Conservation (phyloP, 148 eudicot genomes). For the Vaccinium darrowii region DNA sequence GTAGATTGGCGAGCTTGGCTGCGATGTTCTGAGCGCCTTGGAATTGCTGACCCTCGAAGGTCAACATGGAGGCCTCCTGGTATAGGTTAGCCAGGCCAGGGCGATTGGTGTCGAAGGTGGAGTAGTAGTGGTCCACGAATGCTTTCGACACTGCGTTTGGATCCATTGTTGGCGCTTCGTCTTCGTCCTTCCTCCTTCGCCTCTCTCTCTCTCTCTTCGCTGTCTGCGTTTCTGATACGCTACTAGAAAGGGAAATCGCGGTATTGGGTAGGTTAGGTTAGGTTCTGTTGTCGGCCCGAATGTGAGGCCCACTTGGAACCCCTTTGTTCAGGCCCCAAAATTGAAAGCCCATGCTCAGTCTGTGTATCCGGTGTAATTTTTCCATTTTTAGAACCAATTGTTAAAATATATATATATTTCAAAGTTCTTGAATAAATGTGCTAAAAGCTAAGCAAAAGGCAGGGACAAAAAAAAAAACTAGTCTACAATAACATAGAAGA, state of each 20-base stretch:
- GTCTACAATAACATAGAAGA: too few relatives aligned
- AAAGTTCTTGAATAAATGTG: too few relatives aligned
- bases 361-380: too few relatives aligned
- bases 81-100: slow-evolving; percentile 44
- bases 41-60: slow-evolving; percentile 61
- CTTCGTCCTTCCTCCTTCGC: background rate
- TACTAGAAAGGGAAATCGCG: background rate
- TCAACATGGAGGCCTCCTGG: slow-evolving; percentile 56
- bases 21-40: slow-evolving; percentile 52
- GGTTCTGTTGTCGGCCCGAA: background rate
- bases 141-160: slow-evolving; percentile 48
- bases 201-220: background rate
- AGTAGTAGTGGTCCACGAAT: slow-evolving; percentile 67
- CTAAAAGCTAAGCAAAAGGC: too few relatives aligned
- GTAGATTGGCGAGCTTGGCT: slow-evolving; percentile 44
- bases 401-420: too few relatives aligned
- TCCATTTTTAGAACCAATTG: too few relatives aligned
- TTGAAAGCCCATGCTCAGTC: background rate
- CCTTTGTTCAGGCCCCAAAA: background rate
- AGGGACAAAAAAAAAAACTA: too few relatives aligned
- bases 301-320: background rate
- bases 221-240: background rate
- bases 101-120: slow-evolving; percentile 61
- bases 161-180: slow-evolving; percentile 29
- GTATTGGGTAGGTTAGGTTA: background rate